Percentiles rank a stretch among this genome's conserved stretches.
Evolutionary conservation across 139 green algal genomes (phyloP).

Genomic region (Chlamydomonas incerta): DNA sequence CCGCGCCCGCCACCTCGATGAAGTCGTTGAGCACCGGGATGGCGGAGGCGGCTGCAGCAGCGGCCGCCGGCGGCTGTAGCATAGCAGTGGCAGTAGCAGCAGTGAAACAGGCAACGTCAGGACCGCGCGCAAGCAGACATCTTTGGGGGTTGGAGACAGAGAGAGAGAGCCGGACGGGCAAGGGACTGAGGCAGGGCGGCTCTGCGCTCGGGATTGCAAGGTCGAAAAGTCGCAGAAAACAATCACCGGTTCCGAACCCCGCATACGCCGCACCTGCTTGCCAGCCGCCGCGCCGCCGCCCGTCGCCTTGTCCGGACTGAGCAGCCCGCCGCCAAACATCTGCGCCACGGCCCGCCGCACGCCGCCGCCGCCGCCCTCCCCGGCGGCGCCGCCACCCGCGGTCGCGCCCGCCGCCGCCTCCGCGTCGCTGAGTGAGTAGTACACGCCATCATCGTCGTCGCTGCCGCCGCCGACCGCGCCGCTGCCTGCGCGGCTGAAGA

Average conservation of each 20-base stretch:
- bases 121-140: too few species aligned
- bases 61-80: too few species aligned
- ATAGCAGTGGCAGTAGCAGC: too few species aligned
- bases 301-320: background rate
- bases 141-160: too few species aligned
- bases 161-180: too few species aligned
- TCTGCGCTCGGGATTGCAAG: too few species aligned
- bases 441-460: constrained; percentile 2
- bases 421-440: constrained; percentile 4
- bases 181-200: too few species aligned
- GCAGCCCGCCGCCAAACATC: constrained; percentile 3
- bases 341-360: background rate
- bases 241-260: too few species aligned
- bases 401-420: background rate
- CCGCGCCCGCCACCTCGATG: constrained; percentile 43
- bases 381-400: background rate
- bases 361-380: too few species aligned
- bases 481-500: background rate
- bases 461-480: too few species aligned
- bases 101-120: too few species aligned
- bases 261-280: background rate
- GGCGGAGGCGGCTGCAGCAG: background rate
- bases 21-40: constrained; percentile 55
- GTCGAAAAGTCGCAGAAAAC: too few species aligned
- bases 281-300: background rate